Conservation (phyloP, 345 rosid species). For the Moringa oleifera region DNA sequence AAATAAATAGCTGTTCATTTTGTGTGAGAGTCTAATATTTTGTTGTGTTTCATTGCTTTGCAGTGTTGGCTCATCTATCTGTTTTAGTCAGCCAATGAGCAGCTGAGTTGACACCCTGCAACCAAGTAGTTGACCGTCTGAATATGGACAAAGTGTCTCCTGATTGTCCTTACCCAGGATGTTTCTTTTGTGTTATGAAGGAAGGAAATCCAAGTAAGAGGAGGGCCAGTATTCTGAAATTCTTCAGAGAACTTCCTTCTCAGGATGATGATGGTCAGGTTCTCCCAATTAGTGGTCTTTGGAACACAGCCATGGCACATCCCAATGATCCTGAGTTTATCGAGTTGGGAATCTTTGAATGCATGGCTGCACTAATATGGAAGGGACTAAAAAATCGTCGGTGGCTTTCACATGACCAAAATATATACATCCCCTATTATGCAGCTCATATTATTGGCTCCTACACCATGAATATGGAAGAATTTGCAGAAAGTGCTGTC, state of each 20-base stretch:
- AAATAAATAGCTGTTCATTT: too few relatives aligned
- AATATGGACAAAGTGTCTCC: conserved; percentile 75
- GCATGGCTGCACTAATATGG: conserved; percentile 95
- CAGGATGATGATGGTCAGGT: conserved; percentile 98
- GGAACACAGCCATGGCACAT: conserved; percentile 99
- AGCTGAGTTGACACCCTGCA: conserved; percentile 8
- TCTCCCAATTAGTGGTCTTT: conserved; percentile 95
- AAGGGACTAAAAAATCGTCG: conserved; percentile 92
- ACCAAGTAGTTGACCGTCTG: conserved; percentile 6
- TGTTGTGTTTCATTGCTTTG: background rate
- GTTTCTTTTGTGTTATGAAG: conserved; percentile 98
- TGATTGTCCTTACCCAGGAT: conserved; percentile 98
- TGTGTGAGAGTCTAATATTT: background rate
- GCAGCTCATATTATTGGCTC: conserved; percentile 99
- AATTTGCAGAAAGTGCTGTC: conserved; percentile 78
- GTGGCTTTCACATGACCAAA: conserved; percentile 96
- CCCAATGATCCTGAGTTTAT: conserved; percentile 98
- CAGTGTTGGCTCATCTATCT: conserved; percentile 12
- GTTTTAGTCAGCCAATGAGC: conserved; percentile 6
- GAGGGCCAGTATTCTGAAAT: conserved; percentile 80
- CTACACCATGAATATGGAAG: conserved; percentile 99
- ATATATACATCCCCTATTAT: conserved; percentile 94
- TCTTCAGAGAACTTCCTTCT: conserved; percentile 91
- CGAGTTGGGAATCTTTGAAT: conserved; percentile 91
- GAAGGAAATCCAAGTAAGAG: conserved; percentile 98